Percentiles rank a stretch among this genome's conserved stretches.
Conservation (phyloP, 805 yeast genomes). For the Kluyveromyces starmeri region DNA sequence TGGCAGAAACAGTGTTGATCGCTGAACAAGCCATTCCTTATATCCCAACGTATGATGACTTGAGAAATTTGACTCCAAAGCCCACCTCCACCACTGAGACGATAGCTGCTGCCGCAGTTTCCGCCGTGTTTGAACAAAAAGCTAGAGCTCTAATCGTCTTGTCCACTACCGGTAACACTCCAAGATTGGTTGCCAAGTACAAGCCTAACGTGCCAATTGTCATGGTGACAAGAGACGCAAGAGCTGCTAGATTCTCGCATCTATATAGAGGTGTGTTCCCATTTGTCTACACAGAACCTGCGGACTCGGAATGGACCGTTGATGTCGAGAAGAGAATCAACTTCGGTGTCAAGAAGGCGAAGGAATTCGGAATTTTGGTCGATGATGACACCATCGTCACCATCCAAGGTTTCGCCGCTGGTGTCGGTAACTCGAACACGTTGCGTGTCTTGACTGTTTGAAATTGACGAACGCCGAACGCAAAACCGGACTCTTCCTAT, state of each 20-base stretch:
- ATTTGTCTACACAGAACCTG: constrained; percentile 62
- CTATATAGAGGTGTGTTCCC: constrained; percentile 98
- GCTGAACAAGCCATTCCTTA: constrained; percentile 97
- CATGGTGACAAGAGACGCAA: constrained; percentile 93
- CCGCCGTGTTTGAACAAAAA: constrained; percentile 91
- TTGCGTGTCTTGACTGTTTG: constrained; percentile 81
- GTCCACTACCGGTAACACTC: constrained; percentile 91
- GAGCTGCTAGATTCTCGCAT: constrained; percentile 92
- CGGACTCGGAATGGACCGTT: constrained; percentile 76
- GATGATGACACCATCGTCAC: constrained; percentile 88
- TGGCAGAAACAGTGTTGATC: constrained; percentile 94
- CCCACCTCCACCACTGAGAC: constrained; percentile 95
- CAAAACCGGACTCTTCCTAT: too few relatives aligned
- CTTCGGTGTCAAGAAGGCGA: constrained; percentile 87
- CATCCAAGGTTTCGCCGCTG: constrained; percentile 98
- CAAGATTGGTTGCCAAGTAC: constrained; percentile 94
- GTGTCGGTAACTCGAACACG: constrained; percentile 98
- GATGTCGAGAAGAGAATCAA: constrained; percentile 93
- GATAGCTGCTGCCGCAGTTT: constrained; percentile 92
- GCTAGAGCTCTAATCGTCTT: constrained; percentile 96
- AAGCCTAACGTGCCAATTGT: constrained; percentile 96
- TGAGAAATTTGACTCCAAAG: constrained; percentile 73
- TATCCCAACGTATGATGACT: constrained; percentile 73
- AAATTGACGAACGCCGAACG: too few relatives aligned
- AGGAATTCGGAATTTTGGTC: constrained; percentile 72